A percentile compares a stretch with the other conserved stretches of the same genome.
phyloP scores from a whole-genome alignment of 139 green algal species.

The Chlamydomonas asymmetrica region DNA sequence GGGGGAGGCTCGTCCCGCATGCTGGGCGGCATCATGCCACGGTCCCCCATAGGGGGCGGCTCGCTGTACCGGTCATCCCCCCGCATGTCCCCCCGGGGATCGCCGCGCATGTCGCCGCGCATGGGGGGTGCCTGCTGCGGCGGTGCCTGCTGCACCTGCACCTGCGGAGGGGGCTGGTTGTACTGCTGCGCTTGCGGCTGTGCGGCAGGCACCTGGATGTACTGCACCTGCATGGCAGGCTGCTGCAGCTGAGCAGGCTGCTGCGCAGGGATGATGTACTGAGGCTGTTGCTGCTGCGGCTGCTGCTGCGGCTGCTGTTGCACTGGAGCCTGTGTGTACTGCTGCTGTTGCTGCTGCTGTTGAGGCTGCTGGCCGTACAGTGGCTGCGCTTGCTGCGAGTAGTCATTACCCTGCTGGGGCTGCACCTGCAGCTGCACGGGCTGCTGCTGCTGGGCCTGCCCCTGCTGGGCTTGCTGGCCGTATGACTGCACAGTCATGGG shows the following conservation, averaged over 20 bases:
- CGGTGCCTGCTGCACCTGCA: conserved; percentile 7
- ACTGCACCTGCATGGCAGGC: conserved; percentile 11
- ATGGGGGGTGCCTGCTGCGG: not conserved
- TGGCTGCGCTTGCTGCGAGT: not conserved
- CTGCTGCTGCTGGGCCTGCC: conserved; percentile 1
- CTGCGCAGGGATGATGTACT: not conserved
- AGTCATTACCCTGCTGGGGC: not conserved
- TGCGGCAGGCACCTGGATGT: not conserved
- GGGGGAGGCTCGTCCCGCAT: not conserved
- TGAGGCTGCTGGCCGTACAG: conserved; percentile 9
- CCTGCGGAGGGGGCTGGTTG: not conserved
- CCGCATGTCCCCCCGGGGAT: too few relatives aligned
- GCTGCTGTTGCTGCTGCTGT: conserved; percentile 6
- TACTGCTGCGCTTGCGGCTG: not conserved
- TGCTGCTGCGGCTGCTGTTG: not conserved
- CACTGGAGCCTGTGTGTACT: not conserved
- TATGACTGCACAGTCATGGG: not conserved
- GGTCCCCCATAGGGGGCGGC: too few relatives aligned
- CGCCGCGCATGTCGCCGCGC: not conserved
- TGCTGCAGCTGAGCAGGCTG: conserved; percentile 6
- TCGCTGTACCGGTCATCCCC: too few relatives aligned
- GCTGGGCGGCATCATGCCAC: too few relatives aligned
- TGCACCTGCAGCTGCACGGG: conserved; percentile 4
- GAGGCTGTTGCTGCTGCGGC: conserved; percentile 17
- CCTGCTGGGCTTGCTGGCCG: conserved; percentile 16